Percentiles rank a stretch among this genome's conserved stretches.
phyloP scores from a whole-genome alignment of 2,329 filamentous ascomycete species.

The Phoma sp. region DNA sequence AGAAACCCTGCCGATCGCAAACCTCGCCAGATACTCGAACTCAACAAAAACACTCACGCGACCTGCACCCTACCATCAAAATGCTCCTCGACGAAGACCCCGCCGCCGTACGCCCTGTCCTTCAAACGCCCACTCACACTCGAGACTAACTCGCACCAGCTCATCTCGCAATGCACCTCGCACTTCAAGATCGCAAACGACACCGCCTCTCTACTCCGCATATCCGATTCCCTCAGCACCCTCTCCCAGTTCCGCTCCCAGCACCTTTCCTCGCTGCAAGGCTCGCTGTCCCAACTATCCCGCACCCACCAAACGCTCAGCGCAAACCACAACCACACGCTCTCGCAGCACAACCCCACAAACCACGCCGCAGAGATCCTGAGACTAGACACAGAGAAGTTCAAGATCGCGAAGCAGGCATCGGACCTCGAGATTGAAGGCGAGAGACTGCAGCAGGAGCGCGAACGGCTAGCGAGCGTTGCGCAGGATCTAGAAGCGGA shows the following conservation, averaged over 20 bases:
- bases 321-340: constrained; percentile 77
- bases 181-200: constrained; percentile 97
- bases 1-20: constrained; percentile 13
- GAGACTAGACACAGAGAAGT: constrained; percentile 89
- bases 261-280: constrained; percentile 60
- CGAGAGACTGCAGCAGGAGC: constrained; percentile 83
- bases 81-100: constrained; percentile 97
- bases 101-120: constrained; percentile 68
- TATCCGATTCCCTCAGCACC: constrained; percentile 81
- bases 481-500: constrained; percentile 85
- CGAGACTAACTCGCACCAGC: constrained; percentile 57
- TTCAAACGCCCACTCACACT: constrained; percentile 16
- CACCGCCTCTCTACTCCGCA: constrained; percentile 80
- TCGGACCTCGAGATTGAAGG: constrained; percentile 91
- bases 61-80: constrained; percentile 48
- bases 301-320: constrained; percentile 77
- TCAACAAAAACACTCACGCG: background rate
- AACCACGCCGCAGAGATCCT: constrained; percentile 85
- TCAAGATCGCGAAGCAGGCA: constrained; percentile 89
- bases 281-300: constrained; percentile 63
- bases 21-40: background rate
- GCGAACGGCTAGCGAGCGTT: constrained; percentile 74
- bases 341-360: constrained; percentile 75
- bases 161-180: constrained; percentile 87
- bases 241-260: constrained; percentile 84